phyloP scores from a whole-genome alignment of 1,139 yeast species.

The Kodamaea ohmeri region DNA sequence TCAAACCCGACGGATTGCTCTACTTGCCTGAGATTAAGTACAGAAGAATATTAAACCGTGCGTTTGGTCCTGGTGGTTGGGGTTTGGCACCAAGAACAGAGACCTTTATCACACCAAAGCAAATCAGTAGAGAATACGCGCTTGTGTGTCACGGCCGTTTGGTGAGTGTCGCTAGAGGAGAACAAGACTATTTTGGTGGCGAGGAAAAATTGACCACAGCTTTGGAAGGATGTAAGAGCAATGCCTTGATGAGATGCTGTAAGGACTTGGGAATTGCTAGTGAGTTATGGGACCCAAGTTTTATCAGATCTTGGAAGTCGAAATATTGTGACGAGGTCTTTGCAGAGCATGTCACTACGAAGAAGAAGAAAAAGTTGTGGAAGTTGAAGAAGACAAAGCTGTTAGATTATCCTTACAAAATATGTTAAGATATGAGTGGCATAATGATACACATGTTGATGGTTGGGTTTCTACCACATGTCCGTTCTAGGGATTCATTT shows the following conservation, averaged over 20 bases:
- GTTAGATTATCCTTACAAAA: conserved; percentile 78
- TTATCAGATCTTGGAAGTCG: conserved; percentile 76
- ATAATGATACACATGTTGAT: too few species aligned
- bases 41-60: conserved; percentile 78
- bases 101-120: conserved; percentile 63
- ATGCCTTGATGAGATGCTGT: conserved; percentile 96
- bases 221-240: conserved; percentile 94
- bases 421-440: conserved; percentile 8
- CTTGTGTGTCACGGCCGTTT: conserved; percentile 82
- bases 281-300: conserved; percentile 94
- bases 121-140: conserved; percentile 83
- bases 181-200: conserved; percentile 82
- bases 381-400: conserved; percentile 72
- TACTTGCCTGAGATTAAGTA: conserved; percentile 94
- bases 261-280: conserved; percentile 96
- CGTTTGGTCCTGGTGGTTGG: conserved; percentile 99
- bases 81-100: conserved; percentile 94
- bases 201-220: conserved; percentile 92
- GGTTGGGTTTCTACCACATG: too few species aligned
- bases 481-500: too few species aligned
- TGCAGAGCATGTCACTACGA: conserved; percentile 79
- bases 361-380: conserved; percentile 89
- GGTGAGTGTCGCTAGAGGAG: conserved; percentile 92
- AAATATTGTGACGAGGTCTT: conserved; percentile 77
- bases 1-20: conserved; percentile 90